Base-by-base conservation (phyloP, 805 yeast species). In the Kazachstania kunashirensis region DNA sequence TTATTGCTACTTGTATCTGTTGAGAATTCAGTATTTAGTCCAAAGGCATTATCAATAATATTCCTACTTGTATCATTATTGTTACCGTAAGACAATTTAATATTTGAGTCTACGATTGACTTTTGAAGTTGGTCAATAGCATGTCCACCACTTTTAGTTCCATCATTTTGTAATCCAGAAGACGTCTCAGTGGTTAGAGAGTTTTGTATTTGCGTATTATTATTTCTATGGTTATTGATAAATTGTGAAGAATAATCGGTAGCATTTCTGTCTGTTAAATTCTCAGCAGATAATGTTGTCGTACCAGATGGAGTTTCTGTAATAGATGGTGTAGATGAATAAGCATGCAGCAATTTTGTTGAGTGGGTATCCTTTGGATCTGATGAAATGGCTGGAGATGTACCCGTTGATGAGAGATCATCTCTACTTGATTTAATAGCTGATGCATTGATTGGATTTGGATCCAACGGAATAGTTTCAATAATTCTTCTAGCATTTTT, bases 381-480 rank as follows among this genome's bases (percentile, higher is more conserved):
- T 11, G n/a, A 12, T 18, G 18, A 38, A 24, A 28, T 15, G 15
- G 29, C 21, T 6, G 29, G 24, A 4, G 28, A 16, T 8, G 29
- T 24, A 10, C 24, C 17, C 6, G 36, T 33, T 6, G 36, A 28
- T 4, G 34, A 30, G 9, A 36, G 19, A 20, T 36, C 32, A n/a
- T 36, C 21, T 31, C 34, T 36, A 17, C 25, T 31, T 4, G 39
- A 30, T 29, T 25, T 26, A 14, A 48, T 44, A 9, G 41, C 34
- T 21, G 36, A 38, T 2, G 62, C 61, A 43, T 55, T 58, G 26
- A 83, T 83, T 5, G 94, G 94, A 37, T 73, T 79, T 0, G 94
- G 94, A 54, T 83, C 94, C 44, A 83, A 61, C 2, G 94, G 94
- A 46, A 83, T 78, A 0, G 88, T 83, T 33, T 76, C 70, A 31